Evolutionary conservation across 495 filamentous ascomycete genomes (phyloP), one percentile per base, ranked within the genome.

Genomic region (Aspergillus taichungensis): DNA sequence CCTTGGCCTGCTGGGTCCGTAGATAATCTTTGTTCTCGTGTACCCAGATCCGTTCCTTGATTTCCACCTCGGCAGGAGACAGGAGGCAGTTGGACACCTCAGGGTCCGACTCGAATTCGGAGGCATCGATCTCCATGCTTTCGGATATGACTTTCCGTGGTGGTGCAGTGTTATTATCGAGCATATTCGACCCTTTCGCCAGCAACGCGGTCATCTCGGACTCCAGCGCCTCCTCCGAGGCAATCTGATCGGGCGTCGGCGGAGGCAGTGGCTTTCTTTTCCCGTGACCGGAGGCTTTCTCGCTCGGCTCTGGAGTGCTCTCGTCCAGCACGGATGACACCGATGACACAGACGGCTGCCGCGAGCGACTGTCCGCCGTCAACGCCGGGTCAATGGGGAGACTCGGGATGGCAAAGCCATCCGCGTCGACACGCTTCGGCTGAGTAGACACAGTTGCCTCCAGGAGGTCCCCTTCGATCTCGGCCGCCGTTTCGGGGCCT

Each of bases 41-140:
- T n/a, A 88, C 76, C 92, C 92, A 98, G 42, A 97, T 86, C 36
- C 74, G 72, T 60, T 94, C 88, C 57, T 95, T 95, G 50, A 89
- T 72, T 5, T 73, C 72, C 2, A 79, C 71, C 62, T 97, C 91
- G 3, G 69, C 69, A 6, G 77, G 72, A 0, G 71, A 69, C n/a
- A 96, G 75, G 34, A 84, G 59, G 62, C 88, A 94, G 50, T 82
- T 78, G 42, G 67, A 58, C 14, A 97, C 85, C 62, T 98, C 92
- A 0, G 84, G 84, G 52, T 94, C 78, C 4, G 60, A 58, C 37
- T 78, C 84, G 55, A 96, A 95, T 60, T 95, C 91, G 28, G 78
- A 68, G 27, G 80, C 80, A 49, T 70, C 75, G 32, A 90, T 80
- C 36, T 80, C 74, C n/a, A 74, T 63, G 42, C 47, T 66, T 37